Evolutionary conservation across 805 yeast genomes (phyloP), one percentile per base, ranked within the genome.

Genomic region (Brettanomyces custersianus): DNA sequence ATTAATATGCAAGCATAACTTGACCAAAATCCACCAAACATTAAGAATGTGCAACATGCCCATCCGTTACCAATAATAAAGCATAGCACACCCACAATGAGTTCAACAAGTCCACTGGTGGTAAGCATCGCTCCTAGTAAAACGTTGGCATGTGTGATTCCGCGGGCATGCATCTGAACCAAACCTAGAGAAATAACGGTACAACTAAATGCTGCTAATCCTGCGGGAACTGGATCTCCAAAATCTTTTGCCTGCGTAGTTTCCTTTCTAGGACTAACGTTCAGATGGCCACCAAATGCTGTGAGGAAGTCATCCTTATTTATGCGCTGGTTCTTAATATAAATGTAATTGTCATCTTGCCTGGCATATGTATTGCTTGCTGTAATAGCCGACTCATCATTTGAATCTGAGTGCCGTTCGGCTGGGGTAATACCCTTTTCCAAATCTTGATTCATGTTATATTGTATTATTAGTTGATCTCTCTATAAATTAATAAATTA

Each of bases 231-330:
- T 2, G 78, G 74, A 45, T 69, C 69, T 12, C 62, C 69, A 36
- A 49, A 54, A 17, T 48, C 47, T 23, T 48, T 41, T 12, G 48
- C 25, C 13, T 51, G 43, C 15, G 48, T 23, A 9, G 60, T 54
- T 17, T 39, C 45, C 29, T 44, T 48, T 36, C 60, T 45, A 25
- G 59, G 49, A 35, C 74, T 68, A 4, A 72, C 63, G 34, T 65
- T 65, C 38, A 69, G 56, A 8, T 63, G 62, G 48, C 82, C 83
- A 12, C 80, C 83, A 49, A 78, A 77, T 2, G 84, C 86, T 23
- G 63, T 62, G 44, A 74, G 54, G 43, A 80, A 68, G 38, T 80
- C 87, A 20, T 63, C 63, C 36, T 72, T 66, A 38, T 64, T 62
- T 54, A 74, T 70, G 19, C 60, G 55, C 27, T 54, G 47, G 35